phyloP scores from a whole-genome alignment of 2,329 filamentous ascomycete genomes.

The Peltaster fructicola region DNA sequence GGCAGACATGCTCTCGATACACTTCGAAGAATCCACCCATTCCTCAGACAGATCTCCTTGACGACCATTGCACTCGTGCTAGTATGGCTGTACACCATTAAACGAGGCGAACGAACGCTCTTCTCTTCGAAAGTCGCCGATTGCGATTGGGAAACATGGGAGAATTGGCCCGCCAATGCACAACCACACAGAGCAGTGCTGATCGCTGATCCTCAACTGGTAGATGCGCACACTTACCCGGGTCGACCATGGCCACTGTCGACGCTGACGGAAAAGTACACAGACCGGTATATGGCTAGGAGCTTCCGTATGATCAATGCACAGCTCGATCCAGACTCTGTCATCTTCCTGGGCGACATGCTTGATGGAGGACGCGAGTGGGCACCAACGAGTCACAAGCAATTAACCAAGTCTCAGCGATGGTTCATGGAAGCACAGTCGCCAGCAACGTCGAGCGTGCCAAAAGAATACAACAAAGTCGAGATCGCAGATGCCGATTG shows the following conservation, averaged over 20 bases:
- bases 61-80: slow-evolving; percentile 32
- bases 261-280: slow-evolving; percentile 49
- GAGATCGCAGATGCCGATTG: slow-evolving; percentile 7
- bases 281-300: slow-evolving; percentile 77
- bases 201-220: slow-evolving; percentile 78
- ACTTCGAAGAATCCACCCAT: too few species aligned
- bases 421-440: slow-evolving; percentile 42
- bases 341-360: slow-evolving; percentile 83
- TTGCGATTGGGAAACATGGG: slow-evolving; percentile 78
- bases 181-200: slow-evolving; percentile 71
- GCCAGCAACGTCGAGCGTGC: slow-evolving; percentile 78
- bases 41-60: slow-evolving; percentile 3
- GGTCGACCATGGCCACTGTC: slow-evolving; percentile 61
- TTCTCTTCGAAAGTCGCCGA: slow-evolving; percentile 52
- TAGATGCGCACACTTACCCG: slow-evolving; percentile 89
- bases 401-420: slow-evolving; percentile 25
- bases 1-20: too few species aligned
- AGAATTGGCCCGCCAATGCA: slow-evolving; percentile 68
- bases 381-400: slow-evolving; percentile 60
- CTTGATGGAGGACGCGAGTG: slow-evolving; percentile 95
- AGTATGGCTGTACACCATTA: slow-evolving; percentile 59
- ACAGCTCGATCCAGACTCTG: slow-evolving; percentile 62
- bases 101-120: slow-evolving; percentile 70
- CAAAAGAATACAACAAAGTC: slow-evolving; percentile 35
- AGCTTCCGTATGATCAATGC: slow-evolving; percentile 65